Evolutionary conservation across 177 flowering plant species (phyloP), one percentile per base, ranked within the genome.

Genomic region (Vitis hybrid): DNA sequence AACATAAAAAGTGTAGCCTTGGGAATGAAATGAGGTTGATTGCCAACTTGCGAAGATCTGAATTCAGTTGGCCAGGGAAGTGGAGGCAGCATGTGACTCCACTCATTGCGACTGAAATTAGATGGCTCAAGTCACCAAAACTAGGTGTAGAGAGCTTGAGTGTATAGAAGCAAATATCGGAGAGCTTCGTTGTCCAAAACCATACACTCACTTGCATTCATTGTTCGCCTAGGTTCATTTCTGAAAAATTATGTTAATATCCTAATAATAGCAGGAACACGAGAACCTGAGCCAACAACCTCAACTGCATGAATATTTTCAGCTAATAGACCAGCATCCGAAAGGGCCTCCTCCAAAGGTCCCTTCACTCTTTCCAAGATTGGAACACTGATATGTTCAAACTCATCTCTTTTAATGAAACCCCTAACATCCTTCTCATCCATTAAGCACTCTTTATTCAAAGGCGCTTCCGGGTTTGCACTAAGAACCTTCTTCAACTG

Each of bases 151-250:
- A 77, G 75, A 87, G 89, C 77, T 87, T 87, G 68, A 85, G 87
- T 9, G 91, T 87, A 3, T 86, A 69, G 78, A 87, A 87, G 71
- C 85, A 87, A 18, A 87, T 87, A 56, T 87, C 89, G 34, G 6
- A 87, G 82, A 52, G 87, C 90, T 61, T 87, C 87, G 29, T 86
- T 86, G 61, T 86, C 89, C 57, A 83, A 49, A 70, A 86, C 93
- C 67, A 94, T 94, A 81, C 98, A 91, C 77, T 94, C 98, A 76
- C 97, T 94, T 3, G 93, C 98, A 84, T 94, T 94, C 98, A 94
- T 92, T 9, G 97, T 92, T 0, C 97, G 88, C 77, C 97, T 86
- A 1, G 97, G 97, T 73, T 94, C 98, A 79, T 94, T 94, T 16
- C 92, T 88, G 62, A 94, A 94, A 66, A 90, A 87, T 48, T 94